A percentile compares a stretch with the other conserved stretches of the same genome.
Evolutionary conservation across 257 asterid species (phyloP).

Genomic region (Mentha longifolia): DNA sequence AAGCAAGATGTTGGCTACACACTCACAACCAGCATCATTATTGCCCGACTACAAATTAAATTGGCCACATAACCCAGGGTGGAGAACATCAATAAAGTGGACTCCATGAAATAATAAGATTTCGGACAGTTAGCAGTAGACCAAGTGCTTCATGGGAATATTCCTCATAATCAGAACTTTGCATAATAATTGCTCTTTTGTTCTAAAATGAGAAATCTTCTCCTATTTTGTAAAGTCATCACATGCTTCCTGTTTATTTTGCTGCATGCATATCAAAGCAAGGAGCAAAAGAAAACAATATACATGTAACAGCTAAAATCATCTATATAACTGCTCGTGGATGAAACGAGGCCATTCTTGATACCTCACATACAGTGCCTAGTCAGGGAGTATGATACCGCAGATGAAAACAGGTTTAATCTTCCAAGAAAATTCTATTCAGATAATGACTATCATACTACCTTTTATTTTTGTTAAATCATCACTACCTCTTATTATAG

Average conservation of each 20-base stretch:
- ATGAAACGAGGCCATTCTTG: constrained; percentile 8
- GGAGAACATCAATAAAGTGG: neutral
- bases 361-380: constrained; percentile 15
- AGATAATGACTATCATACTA: constrained; percentile 15
- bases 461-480: neutral
- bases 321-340: neutral
- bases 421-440: constrained; percentile 20
- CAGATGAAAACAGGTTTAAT: neutral
- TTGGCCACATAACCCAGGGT: constrained; percentile 21
- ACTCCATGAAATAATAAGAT: constrained; percentile 8
- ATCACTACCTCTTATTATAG: neutral
- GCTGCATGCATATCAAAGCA: constrained; percentile 8
- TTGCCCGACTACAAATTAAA: constrained; percentile 3
- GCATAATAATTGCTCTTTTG: constrained; percentile 10
- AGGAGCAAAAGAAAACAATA: neutral
- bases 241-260: neutral
- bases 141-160: constrained; percentile 10
- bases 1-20: constrained; percentile 4
- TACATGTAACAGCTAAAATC: neutral
- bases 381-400: constrained; percentile 23
- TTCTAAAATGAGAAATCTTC: neutral
- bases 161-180: constrained; percentile 23
- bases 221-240: neutral
- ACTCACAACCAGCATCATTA: constrained; percentile 20
- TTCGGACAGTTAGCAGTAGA: constrained; percentile 2